A percentile compares a stretch with the other conserved stretches of the same genome.
These are phyloP conservation scores for Cynara cardunculus DNA, from an alignment of 129 eudicot genomes.

Conservation along the genomic window DNA sequence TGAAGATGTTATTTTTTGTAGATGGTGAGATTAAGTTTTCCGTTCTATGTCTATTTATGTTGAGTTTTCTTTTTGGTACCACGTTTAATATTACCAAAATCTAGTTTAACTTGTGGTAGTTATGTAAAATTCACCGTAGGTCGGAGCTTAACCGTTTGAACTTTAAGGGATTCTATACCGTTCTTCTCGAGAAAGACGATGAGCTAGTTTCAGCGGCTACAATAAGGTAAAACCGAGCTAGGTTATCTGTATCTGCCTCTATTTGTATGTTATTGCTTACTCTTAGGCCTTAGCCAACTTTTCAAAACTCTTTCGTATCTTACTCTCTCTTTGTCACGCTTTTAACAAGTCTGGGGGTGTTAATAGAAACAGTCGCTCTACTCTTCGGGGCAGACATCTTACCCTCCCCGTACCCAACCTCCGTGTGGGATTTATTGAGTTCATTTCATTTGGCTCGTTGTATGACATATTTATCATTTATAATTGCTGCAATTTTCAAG, in stretches of 20 bases:
- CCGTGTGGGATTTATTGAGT: too few relatives aligned
- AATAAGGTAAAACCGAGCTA: constrained; percentile 47
- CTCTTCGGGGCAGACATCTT: too few relatives aligned
- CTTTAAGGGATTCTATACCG: constrained; percentile 78
- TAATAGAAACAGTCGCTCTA: too few relatives aligned
- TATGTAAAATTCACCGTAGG: constrained; percentile 36
- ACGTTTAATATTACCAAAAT: not conserved
- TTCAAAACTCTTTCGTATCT: too few relatives aligned
- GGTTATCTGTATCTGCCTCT: not conserved
- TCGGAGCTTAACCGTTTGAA: constrained; percentile 86
- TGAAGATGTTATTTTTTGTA: constrained; percentile 78
- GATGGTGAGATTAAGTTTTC: constrained; percentile 46
- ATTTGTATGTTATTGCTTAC: too few relatives aligned
- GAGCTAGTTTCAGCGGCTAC: constrained; percentile 78
- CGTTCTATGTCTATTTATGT: not conserved
- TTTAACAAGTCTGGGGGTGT: not conserved
- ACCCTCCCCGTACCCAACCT: too few relatives aligned
- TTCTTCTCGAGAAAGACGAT: constrained; percentile 84
- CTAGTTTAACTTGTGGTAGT: constrained; percentile 7
- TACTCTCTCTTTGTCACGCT: too few relatives aligned
- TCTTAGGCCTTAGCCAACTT: too few relatives aligned
- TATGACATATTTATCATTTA: not conserved
- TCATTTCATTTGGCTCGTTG: not conserved
- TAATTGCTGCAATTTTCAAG: constrained; percentile 30
- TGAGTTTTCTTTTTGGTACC: not conserved